These are phyloP conservation scores for Shiraia sp. DNA, from an alignment of 2,329 filamentous ascomycete genomes.

Conservation along the genomic window DNA sequence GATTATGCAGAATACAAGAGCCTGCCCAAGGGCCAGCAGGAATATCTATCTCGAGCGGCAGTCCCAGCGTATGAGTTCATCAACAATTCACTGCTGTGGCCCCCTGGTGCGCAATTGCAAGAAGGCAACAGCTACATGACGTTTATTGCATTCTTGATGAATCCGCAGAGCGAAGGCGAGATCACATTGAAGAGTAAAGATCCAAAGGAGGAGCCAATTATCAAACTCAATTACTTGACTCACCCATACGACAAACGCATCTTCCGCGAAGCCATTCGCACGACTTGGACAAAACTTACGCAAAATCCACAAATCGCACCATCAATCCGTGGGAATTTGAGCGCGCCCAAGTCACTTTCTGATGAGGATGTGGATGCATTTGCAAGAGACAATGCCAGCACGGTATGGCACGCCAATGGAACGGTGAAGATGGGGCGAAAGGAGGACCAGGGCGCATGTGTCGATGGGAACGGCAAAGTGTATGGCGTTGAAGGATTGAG, in stretches of 20 bases:
- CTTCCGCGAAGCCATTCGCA: conserved; percentile 39
- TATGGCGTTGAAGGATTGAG: conserved; percentile 43
- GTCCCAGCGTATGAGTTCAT: conserved; percentile 63
- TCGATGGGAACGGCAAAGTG: conserved; percentile 44
- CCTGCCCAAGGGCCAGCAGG: conserved; percentile 51
- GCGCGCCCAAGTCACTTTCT: conserved; percentile 49
- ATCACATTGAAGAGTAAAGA: conserved; percentile 59
- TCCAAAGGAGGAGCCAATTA: conserved; percentile 54
- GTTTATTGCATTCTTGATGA: conserved; percentile 51
- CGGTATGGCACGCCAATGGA: conserved; percentile 45
- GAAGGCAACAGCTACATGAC: conserved; percentile 43
- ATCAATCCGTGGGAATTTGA: conserved; percentile 51
- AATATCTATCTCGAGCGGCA: conserved; percentile 53
- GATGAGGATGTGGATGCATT: conserved; percentile 56
- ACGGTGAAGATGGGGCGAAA: conserved; percentile 44
- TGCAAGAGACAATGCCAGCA: conserved; percentile 28
- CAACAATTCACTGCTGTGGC: conserved; percentile 30
- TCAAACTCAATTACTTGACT: conserved; percentile 58
- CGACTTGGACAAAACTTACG: conserved; percentile 46
- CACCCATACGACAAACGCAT: conserved; percentile 58
- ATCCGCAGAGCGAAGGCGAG: conserved; percentile 56
- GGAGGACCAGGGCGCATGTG: conserved; percentile 40
- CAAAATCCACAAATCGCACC: conserved; percentile 56
- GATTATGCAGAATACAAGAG: conserved; percentile 48
- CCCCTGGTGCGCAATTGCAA: conserved; percentile 25